phyloP scores from a whole-genome alignment of 2,329 filamentous ascomycete genomes.

The Aureobasidium zeae region DNA sequence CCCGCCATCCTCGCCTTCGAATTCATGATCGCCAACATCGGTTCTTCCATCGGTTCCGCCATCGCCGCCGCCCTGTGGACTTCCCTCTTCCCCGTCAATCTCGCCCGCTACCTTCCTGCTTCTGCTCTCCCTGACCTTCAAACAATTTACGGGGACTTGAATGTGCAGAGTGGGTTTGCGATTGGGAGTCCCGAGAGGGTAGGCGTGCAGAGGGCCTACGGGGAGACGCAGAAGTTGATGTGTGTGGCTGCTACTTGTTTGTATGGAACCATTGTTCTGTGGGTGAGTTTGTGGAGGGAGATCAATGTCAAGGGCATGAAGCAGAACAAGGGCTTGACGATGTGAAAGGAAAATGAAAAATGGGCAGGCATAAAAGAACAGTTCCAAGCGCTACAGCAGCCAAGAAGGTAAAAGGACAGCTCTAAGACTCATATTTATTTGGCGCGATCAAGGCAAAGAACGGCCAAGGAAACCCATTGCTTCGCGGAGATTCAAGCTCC shows the following conservation, averaged over 20 bases:
- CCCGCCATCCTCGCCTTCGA: constrained; percentile 22
- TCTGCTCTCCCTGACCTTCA: constrained; percentile 25
- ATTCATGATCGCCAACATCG: constrained; percentile 21
- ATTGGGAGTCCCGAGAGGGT: constrained; percentile 34
- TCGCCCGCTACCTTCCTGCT: constrained; percentile 35
- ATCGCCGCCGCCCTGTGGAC: constrained; percentile 24
- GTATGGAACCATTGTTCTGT: constrained; percentile 19
- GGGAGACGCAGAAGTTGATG: constrained; percentile 20
- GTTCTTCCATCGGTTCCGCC: constrained; percentile 46
- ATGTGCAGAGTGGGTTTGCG: constrained; percentile 31
- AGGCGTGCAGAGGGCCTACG: constrained; percentile 40
- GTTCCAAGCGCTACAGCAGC: too few relatives aligned
- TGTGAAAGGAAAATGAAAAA: background rate
- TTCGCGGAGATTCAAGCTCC: too few relatives aligned
- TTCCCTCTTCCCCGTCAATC: constrained; percentile 20
- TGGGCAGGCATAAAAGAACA: too few relatives aligned
- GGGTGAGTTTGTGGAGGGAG: constrained; percentile 21
- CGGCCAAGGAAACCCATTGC: too few relatives aligned
- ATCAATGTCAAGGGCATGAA: constrained; percentile 23
- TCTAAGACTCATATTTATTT: too few relatives aligned
- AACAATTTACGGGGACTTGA: constrained; percentile 29
- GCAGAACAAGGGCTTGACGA: constrained; percentile 17
- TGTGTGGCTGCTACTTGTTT: constrained; percentile 20
- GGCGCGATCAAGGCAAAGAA: too few relatives aligned
- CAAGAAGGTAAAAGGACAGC: too few relatives aligned